Base-by-base conservation (phyloP, 352 stramenopile species). In the Globisporangium rhizosaccharum region DNA sequence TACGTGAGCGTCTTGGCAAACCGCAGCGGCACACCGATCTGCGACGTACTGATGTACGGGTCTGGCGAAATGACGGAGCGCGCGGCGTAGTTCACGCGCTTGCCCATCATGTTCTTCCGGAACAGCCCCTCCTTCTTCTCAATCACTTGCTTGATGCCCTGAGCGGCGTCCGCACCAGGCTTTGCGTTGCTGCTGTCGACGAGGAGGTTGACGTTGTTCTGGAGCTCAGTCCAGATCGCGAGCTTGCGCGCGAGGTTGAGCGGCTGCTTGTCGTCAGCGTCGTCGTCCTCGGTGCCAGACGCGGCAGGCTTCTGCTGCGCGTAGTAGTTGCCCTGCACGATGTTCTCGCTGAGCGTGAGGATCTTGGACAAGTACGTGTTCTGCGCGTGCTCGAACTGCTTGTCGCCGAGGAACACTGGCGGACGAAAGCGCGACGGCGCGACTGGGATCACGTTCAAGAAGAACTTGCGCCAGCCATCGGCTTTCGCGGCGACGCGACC, bases 101-200 rank as follows among this genome's bases (percentile, higher is more conserved):
- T 99, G 51, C 98, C 98, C 87, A 96, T 96, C 87, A 96, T 96
- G 66, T 95, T 82, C 75, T 99, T 99, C 42, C 98, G 95, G 75
- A 99, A 99, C 12, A 99, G 85, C 63, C 98, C 98, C 73, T 99
- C 96, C 73, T 99, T 99, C 74, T 98, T 98, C 78, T 99, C 97
- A 52, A 99, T 95, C 47, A 99, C 68, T 73, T 99, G 97, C 50
- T 96, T 90, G 65, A 99, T 98, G 56, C 96, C 97, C 51, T 88
- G 83, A 2, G 81, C 72, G 12, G 85, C 75, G 39, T 95, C 84
- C 7, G 69, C 71, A 10, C 79, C 79, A 0, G 79, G 76, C 18
- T 82, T 84, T 5, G 82, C 84, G 54, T 87, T 89, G 59, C 81
- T 88, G 67, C 71, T 92, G 68, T 96, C 86, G 12, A 94, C 81